Evolutionary conservation across 352 stramenopile species (phyloP).

Genomic region (Globisporangium spinosum): DNA sequence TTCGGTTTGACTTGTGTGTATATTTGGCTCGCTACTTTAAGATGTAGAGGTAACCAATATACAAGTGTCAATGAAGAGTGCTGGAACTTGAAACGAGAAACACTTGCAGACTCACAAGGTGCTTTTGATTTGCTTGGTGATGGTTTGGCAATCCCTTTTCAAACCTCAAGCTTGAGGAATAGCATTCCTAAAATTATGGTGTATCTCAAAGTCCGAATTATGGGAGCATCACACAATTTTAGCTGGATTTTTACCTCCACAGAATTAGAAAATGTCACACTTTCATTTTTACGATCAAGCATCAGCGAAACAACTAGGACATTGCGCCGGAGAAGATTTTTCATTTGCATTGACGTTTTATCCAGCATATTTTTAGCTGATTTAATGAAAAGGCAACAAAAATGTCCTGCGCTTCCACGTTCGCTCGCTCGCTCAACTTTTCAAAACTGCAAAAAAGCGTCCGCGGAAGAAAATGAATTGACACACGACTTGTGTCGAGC

Average conservation of each 20-base stretch:
- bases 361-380: neutral
- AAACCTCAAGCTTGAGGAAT: too few relatives aligned
- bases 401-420: neutral
- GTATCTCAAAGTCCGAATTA: neutral
- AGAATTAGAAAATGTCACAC: neutral
- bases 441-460: neutral
- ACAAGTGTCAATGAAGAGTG: too few relatives aligned
- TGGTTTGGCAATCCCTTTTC: too few relatives aligned
- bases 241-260: neutral
- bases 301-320: neutral
- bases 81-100: neutral
- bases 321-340: neutral
- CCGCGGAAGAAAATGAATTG: neutral
- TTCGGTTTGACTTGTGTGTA: neutral
- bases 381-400: neutral
- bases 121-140: too few relatives aligned
- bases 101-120: neutral
- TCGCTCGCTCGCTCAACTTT: too few relatives aligned
- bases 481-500: too few relatives aligned
- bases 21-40: neutral
- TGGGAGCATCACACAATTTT: neutral
- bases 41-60: neutral
- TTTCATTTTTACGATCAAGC: too few relatives aligned
- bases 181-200: neutral
- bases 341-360: neutral